phyloP scores from a whole-genome alignment of 345 rosid genomes.

The Geranium brycei region DNA sequence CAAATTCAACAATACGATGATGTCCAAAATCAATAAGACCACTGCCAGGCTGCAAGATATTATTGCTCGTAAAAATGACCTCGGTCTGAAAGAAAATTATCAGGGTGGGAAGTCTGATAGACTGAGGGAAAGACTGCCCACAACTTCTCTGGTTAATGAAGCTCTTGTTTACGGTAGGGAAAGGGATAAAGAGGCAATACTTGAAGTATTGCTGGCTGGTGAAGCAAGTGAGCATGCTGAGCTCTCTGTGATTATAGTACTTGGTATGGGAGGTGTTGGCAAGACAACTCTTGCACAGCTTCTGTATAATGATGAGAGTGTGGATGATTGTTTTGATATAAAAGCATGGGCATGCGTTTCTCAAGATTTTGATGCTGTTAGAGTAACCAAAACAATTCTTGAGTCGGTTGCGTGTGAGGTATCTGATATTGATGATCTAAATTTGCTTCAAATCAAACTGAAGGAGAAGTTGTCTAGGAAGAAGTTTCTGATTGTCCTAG shows the following conservation, averaged over 20 bases:
- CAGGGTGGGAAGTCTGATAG: background rate
- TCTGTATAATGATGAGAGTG: constrained; percentile 12
- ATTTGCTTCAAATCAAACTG: constrained; percentile 5
- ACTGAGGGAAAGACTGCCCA: background rate
- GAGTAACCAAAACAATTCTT: constrained; percentile 9
- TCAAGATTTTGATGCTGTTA: constrained; percentile 9
- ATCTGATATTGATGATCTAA: background rate
- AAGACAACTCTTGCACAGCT: constrained; percentile 21
- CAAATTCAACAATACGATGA: constrained; percentile 9
- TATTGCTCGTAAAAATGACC: background rate
- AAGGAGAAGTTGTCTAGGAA: constrained; percentile 14
- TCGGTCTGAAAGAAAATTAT: constrained; percentile 2
- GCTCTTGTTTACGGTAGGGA: constrained; percentile 14
- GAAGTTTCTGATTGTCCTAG: constrained; percentile 30
- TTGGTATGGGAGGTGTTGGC: constrained; percentile 19
- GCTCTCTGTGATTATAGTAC: constrained; percentile 11
- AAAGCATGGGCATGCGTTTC: constrained; percentile 22
- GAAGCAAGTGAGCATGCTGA: background rate
- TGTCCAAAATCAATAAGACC: constrained; percentile 6
- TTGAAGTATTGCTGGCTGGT: constrained; percentile 5
- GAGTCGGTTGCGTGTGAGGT: background rate
- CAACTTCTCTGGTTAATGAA: constrained; percentile 11
- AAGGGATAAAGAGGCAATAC: constrained; percentile 8
- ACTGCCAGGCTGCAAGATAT: background rate
- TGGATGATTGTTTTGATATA: background rate